These are phyloP conservation scores for Paramecium caudatum DNA, from an alignment of 73 alveolate species.

Conservation along the genomic window DNA sequence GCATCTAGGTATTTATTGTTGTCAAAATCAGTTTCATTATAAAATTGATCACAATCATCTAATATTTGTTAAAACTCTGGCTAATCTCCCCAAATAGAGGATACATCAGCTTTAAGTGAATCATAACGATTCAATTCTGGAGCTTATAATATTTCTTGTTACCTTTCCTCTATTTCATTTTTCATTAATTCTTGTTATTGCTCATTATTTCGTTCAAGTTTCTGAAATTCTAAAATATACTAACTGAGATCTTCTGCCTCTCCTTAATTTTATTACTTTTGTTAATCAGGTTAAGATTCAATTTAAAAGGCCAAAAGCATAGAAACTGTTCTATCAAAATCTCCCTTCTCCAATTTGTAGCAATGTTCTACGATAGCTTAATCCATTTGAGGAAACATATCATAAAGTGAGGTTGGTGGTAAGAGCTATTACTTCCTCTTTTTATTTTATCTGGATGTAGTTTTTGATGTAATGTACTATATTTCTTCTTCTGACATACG, in stretches of 20 bases:
- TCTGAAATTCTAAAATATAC: not conserved
- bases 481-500: slow-evolving; percentile 22
- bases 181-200: no score
- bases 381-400: slow-evolving; percentile 22
- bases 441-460: slow-evolving; percentile 28
- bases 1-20: not conserved
- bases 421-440: not conserved
- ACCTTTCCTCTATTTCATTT: not conserved
- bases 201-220: no score
- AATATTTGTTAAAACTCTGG: not conserved
- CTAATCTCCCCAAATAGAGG: slow-evolving; percentile 6
- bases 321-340: not conserved
- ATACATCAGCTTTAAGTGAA: slow-evolving; percentile 18
- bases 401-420: not conserved
- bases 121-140: not conserved
- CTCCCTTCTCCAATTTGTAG: not conserved
- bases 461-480: slow-evolving; percentile 1
- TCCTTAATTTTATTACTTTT: not conserved
- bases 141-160: not conserved
- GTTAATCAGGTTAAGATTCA: not conserved
- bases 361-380: not conserved
- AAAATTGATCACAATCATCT: not conserved
- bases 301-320: not conserved
- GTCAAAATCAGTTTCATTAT: not conserved
- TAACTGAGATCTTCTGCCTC: not conserved